Evolutionary conservation across 2,329 filamentous ascomycete species (phyloP), one percentile per base, ranked within the genome.

Genomic region (Stenocarpella maydis): DNA sequence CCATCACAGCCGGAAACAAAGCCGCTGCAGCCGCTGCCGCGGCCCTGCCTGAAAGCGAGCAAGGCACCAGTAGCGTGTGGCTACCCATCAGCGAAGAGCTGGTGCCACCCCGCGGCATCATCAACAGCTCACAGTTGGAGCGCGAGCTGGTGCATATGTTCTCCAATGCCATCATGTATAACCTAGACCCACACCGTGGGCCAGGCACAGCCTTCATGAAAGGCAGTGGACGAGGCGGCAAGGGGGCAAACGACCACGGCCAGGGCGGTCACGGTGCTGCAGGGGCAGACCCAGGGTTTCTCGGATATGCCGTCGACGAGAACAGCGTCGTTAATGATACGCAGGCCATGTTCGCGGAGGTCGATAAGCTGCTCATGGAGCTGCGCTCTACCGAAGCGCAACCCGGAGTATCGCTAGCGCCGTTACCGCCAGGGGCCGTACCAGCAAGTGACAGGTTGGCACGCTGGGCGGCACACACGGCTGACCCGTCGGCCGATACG

Each of bases 91-190:
- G 88, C 2, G 87, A 91, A 61, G 93, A 98, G 69, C 84, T 97
- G 31, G 86, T 95, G 2, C 93, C 95, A 2, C 95, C 96, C 0
- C 93, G 90, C 74, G 93, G 91, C 24, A 97, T 98, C 75, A 93
- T 98, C 79, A 98, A 98, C 79, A 95, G 92, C 63, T 90, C 92
- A 1, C 96, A 98, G 78, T 86, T 98, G 19, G 95, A 98, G 80
- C 93, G 94, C 73, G 95, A 98, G 78, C 84, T 98, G 14, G 93
- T 97, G 75, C 92, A 97, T 75, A 98, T 98, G 93, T 97, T 98
- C 79, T 94, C 94, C 74, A 98, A 98, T 76, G 95, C 96, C 21
- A 92, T 98, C 80, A 98, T 99, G 96, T 99, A 97, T 84, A 98
- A 98, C 75, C 90, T 92, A 0, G 93, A 97, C 72, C 90, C 91